Percentiles rank a stretch among this genome's conserved stretches.
These are phyloP conservation scores for Rhamnella rubrinervis DNA, from an alignment of 331 rosid genomes.

Conservation along the genomic window DNA sequence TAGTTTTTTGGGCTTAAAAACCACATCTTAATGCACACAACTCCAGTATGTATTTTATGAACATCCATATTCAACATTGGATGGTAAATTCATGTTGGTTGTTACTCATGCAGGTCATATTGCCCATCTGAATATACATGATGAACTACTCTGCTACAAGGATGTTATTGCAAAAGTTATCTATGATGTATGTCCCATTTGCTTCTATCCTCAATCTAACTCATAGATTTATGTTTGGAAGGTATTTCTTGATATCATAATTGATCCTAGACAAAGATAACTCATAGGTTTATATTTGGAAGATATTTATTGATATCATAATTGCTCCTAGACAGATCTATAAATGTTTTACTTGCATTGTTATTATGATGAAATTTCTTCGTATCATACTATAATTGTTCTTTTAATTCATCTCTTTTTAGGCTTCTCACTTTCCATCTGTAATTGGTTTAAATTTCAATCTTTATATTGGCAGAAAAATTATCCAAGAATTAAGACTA, in stretches of 20 bases:
- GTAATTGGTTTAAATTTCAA: background rate
- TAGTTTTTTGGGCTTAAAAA: background rate
- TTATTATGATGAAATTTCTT: constrained; percentile 1
- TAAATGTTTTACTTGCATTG: background rate
- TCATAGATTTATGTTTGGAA: too few species aligned
- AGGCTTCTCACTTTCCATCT: background rate
- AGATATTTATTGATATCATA: too few species aligned
- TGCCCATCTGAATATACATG: constrained; percentile 92
- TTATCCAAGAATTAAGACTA: constrained; percentile 84
- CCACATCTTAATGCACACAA: constrained; percentile 2
- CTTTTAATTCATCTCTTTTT: constrained; percentile 5
- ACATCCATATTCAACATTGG: constrained; percentile 1
- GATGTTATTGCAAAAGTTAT: constrained; percentile 89
- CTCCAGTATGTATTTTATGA: constrained; percentile 13
- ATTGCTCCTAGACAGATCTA: too few species aligned
- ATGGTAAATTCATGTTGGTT: constrained; percentile 32
- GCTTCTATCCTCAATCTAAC: background rate
- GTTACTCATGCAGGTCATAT: constrained; percentile 75
- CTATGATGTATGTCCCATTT: constrained; percentile 64
- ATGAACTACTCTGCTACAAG: constrained; percentile 77
- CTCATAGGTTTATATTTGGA: too few species aligned
- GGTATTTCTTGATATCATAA: too few species aligned
- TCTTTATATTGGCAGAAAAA: constrained; percentile 66
- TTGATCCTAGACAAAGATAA: too few species aligned
- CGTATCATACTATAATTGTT: background rate